Evolutionary conservation across 345 rosid species (phyloP).

Genomic region (Acer yangbiense): DNA sequence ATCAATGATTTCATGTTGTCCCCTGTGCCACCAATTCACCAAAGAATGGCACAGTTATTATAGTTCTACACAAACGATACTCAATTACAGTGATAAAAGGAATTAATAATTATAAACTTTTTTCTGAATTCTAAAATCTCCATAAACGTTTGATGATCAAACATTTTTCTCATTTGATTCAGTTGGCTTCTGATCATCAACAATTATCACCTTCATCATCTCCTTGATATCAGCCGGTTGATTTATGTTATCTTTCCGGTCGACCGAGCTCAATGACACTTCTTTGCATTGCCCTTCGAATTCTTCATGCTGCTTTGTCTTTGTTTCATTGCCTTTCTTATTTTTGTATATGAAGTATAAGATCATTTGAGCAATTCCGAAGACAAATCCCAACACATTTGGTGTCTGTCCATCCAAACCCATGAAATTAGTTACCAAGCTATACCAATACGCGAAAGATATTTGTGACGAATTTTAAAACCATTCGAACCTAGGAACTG

Average conservation of each 20-base stretch:
- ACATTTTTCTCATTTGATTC: neutral
- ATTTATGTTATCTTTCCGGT: neutral
- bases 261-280: neutral
- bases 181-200: neutral
- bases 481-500: too few relatives aligned
- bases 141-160: neutral
- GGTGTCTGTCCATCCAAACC: slow-evolving; percentile 45
- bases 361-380: slow-evolving; percentile 73
- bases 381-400: slow-evolving; percentile 49
- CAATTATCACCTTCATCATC: neutral
- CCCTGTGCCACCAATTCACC: too few relatives aligned
- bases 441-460: too few relatives aligned
- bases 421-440: neutral
- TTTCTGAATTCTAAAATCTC: neutral
- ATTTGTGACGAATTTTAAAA: neutral
- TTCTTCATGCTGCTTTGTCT: slow-evolving; percentile 10
- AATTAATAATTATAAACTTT: neutral
- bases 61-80: too few relatives aligned
- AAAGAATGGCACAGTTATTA: neutral
- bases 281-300: neutral
- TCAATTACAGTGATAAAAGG: too few relatives aligned
- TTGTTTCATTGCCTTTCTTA: slow-evolving; percentile 19
- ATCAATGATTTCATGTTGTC: too few relatives aligned
- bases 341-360: slow-evolving; percentile 63
- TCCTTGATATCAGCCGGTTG: neutral